A percentile compares a stretch with the other conserved stretches of the same genome.
phyloP scores from a whole-genome alignment of 2,329 filamentous ascomycete genomes.

The Metarhizium robertsii region DNA sequence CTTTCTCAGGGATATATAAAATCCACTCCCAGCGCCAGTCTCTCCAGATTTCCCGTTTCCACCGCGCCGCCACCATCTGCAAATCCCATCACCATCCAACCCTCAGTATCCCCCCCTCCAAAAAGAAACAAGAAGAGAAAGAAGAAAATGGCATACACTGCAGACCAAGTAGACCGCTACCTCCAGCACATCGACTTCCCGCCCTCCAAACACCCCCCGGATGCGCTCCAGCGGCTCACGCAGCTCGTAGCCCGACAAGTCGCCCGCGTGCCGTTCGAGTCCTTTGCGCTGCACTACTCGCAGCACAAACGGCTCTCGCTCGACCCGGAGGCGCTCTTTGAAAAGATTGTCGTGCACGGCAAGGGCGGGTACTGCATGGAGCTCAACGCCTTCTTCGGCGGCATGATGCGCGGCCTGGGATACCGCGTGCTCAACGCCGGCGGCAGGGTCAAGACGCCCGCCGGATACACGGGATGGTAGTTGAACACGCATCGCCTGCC shows the following conservation, averaged over 20 bases:
- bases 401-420: conserved; percentile 37
- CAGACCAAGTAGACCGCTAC: conserved; percentile 20
- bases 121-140: too few relatives aligned
- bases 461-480: conserved; percentile 18
- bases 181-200: conserved; percentile 20
- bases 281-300: conserved; percentile 42
- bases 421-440: conserved; percentile 41
- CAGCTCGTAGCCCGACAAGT: conserved; percentile 32
- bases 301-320: conserved; percentile 17
- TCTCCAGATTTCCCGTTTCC: too few relatives aligned
- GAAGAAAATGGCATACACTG: conserved; percentile 1
- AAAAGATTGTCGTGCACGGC: conserved; percentile 33
- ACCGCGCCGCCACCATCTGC: too few relatives aligned
- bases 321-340: conserved; percentile 29
- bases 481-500: conserved; percentile 1
- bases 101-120: too few relatives aligned
- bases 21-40: too few relatives aligned
- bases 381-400: conserved; percentile 33
- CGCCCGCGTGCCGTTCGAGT: conserved; percentile 44
- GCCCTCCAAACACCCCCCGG: conserved; percentile 9
- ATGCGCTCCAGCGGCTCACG: conserved; percentile 20
- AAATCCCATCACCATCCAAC: too few relatives aligned
- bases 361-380: conserved; percentile 48
- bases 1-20: too few relatives aligned
- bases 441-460: conserved; percentile 25